phyloP scores from a whole-genome alignment of 371 early-diverging fungal genomes.

The Syncephalastrum monosporum region DNA sequence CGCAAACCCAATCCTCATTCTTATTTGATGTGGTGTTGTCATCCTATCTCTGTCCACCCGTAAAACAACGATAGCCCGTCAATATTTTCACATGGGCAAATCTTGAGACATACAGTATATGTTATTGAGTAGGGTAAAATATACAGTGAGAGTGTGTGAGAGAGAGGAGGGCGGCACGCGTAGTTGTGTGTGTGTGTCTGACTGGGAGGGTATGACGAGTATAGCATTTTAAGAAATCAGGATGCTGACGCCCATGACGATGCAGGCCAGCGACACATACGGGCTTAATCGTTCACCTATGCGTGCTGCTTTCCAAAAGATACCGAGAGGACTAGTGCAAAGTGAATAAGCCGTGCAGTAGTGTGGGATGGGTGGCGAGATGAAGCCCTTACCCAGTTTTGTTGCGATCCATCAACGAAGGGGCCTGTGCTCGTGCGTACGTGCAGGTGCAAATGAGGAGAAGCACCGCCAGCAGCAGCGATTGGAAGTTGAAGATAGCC shows the following conservation, averaged over 20 bases:
- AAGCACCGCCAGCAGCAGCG: conserved; percentile 71
- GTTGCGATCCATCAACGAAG: conserved; percentile 67
- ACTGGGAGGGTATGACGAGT: no score
- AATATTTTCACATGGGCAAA: no score
- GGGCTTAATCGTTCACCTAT: conserved; percentile 89
- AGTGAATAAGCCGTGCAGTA: neutral
- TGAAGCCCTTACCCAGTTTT: conserved; percentile 54
- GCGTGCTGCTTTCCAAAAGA: conserved; percentile 91
- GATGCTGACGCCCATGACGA: conserved; percentile 74
- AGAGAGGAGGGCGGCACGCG: no score
- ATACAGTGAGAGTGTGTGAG: no score
- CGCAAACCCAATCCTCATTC: no score
- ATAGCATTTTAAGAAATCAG: conserved; percentile 40
- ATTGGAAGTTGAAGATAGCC: conserved; percentile 81
- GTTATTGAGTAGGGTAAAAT: no score
- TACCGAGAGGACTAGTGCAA: conserved; percentile 64
- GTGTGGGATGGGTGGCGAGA: neutral
- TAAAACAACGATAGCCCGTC: no score
- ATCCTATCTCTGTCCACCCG: no score
- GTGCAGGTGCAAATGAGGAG: conserved; percentile 80
- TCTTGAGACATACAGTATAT: no score
- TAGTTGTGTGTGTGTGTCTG: no score
- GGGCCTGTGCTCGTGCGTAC: conserved; percentile 72
- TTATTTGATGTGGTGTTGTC: no score
- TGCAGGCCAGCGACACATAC: conserved; percentile 83